Conservation (phyloP, 257 asterid genomes). For the Eustoma russellianum region DNA sequence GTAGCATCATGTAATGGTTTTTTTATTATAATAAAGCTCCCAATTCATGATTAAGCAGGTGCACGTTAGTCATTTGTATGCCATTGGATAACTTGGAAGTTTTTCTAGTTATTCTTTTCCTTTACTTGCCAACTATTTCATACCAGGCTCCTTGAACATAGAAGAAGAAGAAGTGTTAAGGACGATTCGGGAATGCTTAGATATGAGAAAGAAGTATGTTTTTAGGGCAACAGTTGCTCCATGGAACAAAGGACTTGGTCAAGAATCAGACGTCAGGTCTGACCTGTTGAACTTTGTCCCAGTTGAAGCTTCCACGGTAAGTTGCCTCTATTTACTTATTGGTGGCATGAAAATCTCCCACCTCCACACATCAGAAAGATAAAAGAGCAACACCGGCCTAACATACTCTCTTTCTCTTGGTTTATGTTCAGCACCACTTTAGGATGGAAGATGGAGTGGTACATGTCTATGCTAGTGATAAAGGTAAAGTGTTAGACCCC, state of each 20-base stretch:
- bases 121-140: slow-evolving; percentile 22
- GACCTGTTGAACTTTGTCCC: slow-evolving; percentile 63
- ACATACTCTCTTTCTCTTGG: background rate
- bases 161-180: slow-evolving; percentile 81
- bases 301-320: slow-evolving; percentile 70
- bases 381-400: no score
- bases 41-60: background rate
- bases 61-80: background rate
- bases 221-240: slow-evolving; percentile 71
- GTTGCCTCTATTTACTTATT: slow-evolving; percentile 20
- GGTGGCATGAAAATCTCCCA: background rate
- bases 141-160: slow-evolving; percentile 47
- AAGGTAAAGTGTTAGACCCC: slow-evolving; percentile 34
- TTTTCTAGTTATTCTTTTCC: slow-evolving; percentile 11
- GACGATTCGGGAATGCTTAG: slow-evolving; percentile 74
- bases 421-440: slow-evolving; percentile 55
- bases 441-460: slow-evolving; percentile 90
- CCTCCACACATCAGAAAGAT: no score
- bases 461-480: slow-evolving; percentile 64
- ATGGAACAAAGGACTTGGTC: slow-evolving; percentile 38
- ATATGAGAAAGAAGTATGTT: slow-evolving; percentile 72
- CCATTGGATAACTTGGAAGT: background rate
- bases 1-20: background rate
- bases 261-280: slow-evolving; percentile 25
- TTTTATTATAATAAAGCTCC: no score